phyloP scores from a whole-genome alignment of 2,329 filamentous ascomycete species.

The Beauveria bassiana region DNA sequence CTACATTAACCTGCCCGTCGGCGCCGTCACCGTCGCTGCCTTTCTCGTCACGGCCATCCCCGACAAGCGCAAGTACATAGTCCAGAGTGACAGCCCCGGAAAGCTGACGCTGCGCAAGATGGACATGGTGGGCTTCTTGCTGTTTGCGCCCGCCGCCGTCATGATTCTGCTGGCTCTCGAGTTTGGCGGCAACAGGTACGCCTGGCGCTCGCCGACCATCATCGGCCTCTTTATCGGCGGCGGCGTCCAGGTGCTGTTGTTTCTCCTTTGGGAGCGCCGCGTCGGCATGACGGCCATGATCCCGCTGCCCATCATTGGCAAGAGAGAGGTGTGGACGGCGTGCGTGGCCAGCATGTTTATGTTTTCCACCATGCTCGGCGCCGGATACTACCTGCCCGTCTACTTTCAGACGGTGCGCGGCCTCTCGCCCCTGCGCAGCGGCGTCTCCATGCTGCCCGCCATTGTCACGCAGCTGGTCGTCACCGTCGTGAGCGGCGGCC shows the following conservation, averaged over 20 bases:
- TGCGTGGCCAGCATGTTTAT: slow-evolving; percentile 35
- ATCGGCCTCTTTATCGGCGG: slow-evolving; percentile 39
- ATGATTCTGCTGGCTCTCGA: slow-evolving; percentile 44
- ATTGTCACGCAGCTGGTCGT: slow-evolving; percentile 19
- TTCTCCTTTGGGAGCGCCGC: slow-evolving; percentile 36
- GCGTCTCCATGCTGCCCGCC: slow-evolving; percentile 22
- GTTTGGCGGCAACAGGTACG: slow-evolving; percentile 39
- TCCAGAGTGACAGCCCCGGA: slow-evolving; percentile 23
- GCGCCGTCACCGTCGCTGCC: slow-evolving; percentile 24
- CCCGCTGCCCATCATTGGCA: slow-evolving; percentile 34
- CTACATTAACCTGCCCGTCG: slow-evolving; percentile 37
- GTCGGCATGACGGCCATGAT: slow-evolving; percentile 43
- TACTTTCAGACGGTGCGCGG: slow-evolving; percentile 43
- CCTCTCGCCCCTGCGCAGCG: slow-evolving; percentile 20
- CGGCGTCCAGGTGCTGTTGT: slow-evolving; percentile 30
- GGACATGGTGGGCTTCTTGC: slow-evolving; percentile 35
- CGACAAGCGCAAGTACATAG: slow-evolving; percentile 28
- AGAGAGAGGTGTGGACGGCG: slow-evolving; percentile 35
- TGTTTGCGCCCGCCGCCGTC: slow-evolving; percentile 39
- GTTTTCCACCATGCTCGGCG: slow-evolving; percentile 35
- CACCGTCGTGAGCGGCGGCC: slow-evolving; percentile 17
- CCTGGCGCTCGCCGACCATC: slow-evolving; percentile 37
- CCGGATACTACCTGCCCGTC: slow-evolving; percentile 41
- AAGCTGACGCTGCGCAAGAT: slow-evolving; percentile 24
- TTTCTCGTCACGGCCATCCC: slow-evolving; percentile 27